These are phyloP conservation scores for Parsonsia alboflavescens DNA, from an alignment of 257 asterid species.

Conservation along the genomic window DNA sequence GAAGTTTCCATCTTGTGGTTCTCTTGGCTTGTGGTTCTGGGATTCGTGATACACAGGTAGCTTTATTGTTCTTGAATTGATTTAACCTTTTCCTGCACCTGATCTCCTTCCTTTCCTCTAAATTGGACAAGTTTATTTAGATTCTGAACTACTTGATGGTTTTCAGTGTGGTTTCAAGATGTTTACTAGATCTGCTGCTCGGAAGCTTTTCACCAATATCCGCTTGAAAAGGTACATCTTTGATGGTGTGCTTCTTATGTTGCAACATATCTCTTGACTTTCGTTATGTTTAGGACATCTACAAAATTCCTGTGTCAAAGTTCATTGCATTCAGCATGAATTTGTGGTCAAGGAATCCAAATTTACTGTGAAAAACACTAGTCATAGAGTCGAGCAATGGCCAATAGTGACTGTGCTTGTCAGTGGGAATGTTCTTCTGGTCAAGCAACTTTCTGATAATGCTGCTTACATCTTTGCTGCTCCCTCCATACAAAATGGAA, in stretches of 20 bases:
- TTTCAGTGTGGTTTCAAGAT: slow-evolving; percentile 96
- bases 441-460: background rate
- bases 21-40: slow-evolving; percentile 96
- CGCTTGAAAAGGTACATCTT: slow-evolving; percentile 71
- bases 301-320: background rate
- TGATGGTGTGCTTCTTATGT: background rate
- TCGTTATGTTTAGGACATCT: background rate
- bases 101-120: background rate
- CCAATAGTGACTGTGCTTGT: background rate
- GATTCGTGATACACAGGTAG: slow-evolving; percentile 92
- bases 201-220: slow-evolving; percentile 78
- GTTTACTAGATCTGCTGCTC: slow-evolving; percentile 97
- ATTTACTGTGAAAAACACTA: background rate
- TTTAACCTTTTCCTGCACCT: background rate
- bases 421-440: background rate
- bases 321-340: background rate
- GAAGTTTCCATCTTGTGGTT: slow-evolving; percentile 94
- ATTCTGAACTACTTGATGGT: background rate
- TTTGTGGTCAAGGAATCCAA: background rate
- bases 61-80: slow-evolving; percentile 14
- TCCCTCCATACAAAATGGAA: background rate
- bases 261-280: background rate
- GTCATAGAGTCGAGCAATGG: background rate
- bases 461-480: background rate
- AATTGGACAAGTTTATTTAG: background rate